Conservation (phyloP, 2,329 filamentous ascomycete species). For the Cladosporium cucumerinum region DNA sequence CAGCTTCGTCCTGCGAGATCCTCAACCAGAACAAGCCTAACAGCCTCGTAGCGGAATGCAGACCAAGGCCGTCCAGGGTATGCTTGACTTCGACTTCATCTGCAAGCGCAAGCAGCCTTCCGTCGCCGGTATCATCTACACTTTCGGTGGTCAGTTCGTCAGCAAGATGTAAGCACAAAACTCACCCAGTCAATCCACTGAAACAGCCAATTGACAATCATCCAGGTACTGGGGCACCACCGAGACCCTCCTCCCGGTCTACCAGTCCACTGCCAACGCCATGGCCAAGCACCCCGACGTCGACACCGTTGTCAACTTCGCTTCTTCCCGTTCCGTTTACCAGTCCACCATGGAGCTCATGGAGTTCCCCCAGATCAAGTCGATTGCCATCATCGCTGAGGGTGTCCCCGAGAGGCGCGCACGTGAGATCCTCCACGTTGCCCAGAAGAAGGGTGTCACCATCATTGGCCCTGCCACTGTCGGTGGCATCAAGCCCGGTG, state of each 20-base stretch:
- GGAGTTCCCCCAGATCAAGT: slow-evolving; percentile 94
- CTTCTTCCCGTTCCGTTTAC: slow-evolving; percentile 97
- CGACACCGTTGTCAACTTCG: slow-evolving; percentile 98
- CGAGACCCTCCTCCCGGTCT: slow-evolving; percentile 96
- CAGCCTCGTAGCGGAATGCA: slow-evolving; percentile 70
- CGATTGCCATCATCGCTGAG: slow-evolving; percentile 98
- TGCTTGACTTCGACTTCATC: slow-evolving; percentile 99
- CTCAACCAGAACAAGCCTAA: slow-evolving; percentile 26
- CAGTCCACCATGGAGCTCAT: slow-evolving; percentile 98
- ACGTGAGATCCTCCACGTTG: slow-evolving; percentile 94
- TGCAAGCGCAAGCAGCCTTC: slow-evolving; percentile 97
- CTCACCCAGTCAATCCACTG: background rate
- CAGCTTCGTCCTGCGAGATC: background rate
- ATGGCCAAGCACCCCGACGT: slow-evolving; percentile 95
- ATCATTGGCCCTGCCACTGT: slow-evolving; percentile 98
- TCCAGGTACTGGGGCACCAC: slow-evolving; percentile 92
- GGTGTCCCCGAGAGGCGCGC: slow-evolving; percentile 98
- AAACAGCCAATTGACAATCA: slow-evolving; percentile 25
- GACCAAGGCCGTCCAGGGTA: slow-evolving; percentile 65
- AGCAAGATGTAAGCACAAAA: slow-evolving; percentile 77
- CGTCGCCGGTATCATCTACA: slow-evolving; percentile 99
- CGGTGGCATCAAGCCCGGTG: slow-evolving; percentile 98
- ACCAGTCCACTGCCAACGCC: slow-evolving; percentile 90
- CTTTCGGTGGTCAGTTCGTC: slow-evolving; percentile 98
- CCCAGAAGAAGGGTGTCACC: slow-evolving; percentile 97